phyloP scores from a whole-genome alignment of 2,329 filamentous ascomycete genomes.

The Lachnellula arida region DNA sequence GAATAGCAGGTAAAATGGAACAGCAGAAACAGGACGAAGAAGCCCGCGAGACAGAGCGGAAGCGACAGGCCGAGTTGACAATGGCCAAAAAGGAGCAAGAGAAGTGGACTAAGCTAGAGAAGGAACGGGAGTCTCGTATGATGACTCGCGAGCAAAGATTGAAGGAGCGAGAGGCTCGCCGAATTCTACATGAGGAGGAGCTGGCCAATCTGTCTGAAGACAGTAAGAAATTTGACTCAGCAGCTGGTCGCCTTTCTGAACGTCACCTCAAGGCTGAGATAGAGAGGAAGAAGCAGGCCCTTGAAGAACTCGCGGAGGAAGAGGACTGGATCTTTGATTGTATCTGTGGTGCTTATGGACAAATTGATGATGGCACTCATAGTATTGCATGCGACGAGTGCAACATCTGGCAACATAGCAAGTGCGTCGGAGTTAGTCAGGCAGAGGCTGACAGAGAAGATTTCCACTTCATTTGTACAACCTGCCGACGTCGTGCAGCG shows the following conservation, averaged over 20 bases:
- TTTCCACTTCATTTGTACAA: constrained; percentile 80
- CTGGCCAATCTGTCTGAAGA: constrained; percentile 74
- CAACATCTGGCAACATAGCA: constrained; percentile 95
- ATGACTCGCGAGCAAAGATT: constrained; percentile 81
- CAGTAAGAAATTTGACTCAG: constrained; percentile 54
- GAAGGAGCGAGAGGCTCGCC: constrained; percentile 78
- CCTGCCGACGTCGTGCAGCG: constrained; percentile 67
- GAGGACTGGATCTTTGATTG: constrained; percentile 96
- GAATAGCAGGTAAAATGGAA: constrained; percentile 78
- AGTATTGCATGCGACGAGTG: constrained; percentile 92
- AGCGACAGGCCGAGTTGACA: constrained; percentile 57
- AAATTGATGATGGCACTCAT: constrained; percentile 91
- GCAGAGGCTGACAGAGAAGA: constrained; percentile 76
- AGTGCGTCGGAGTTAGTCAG: constrained; percentile 77
- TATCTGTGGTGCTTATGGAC: constrained; percentile 81
- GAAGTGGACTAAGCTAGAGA: constrained; percentile 53
- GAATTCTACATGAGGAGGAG: constrained; percentile 79
- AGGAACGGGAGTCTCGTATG: constrained; percentile 73
- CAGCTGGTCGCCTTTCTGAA: constrained; percentile 64
- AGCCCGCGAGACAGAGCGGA: constrained; percentile 64
- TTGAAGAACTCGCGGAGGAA: constrained; percentile 62
- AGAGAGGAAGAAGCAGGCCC: constrained; percentile 70
- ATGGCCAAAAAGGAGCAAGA: constrained; percentile 65
- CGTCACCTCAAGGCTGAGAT: constrained; percentile 78
- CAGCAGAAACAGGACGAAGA: constrained; percentile 71